These are phyloP conservation scores for Malania oleifera DNA, from an alignment of 164 flowering plant genomes.

Conservation along the genomic window DNA sequence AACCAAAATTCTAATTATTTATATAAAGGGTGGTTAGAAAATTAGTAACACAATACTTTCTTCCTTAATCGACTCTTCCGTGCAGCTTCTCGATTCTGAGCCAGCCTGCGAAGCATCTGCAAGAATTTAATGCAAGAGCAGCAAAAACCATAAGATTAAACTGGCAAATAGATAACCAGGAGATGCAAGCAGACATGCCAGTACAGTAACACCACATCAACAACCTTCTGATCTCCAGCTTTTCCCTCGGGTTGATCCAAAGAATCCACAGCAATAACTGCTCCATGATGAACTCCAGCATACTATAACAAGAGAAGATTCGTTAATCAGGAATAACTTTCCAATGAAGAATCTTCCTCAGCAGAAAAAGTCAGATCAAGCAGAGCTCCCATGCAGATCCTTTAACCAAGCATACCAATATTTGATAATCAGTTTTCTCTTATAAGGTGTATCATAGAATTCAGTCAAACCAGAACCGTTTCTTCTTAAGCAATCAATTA, in stretches of 20 bases:
- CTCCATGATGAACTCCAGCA: slow-evolving; percentile 40
- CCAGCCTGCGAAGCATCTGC: slow-evolving; percentile 78
- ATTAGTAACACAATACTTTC: slow-evolving; percentile 39
- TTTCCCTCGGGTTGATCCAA: slow-evolving; percentile 46
- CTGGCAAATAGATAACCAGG: neutral
- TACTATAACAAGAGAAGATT: too few species aligned
- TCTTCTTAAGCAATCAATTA: too few species aligned
- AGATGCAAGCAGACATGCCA: neutral
- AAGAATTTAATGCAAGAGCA: slow-evolving; percentile 7
- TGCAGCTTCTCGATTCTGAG: slow-evolving; percentile 90
- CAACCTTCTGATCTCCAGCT: slow-evolving; percentile 72
- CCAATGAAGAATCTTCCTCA: neutral
- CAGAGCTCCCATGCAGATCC: neutral
- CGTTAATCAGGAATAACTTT: too few species aligned
- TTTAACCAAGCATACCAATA: too few species aligned
- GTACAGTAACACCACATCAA: neutral
- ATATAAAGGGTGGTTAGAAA: neutral
- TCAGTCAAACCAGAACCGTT: too few species aligned
- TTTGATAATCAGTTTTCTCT: too few species aligned
- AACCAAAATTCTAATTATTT: too few species aligned
- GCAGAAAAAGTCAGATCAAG: neutral
- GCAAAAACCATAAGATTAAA: slow-evolving; percentile 2
- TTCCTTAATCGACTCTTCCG: slow-evolving; percentile 75
- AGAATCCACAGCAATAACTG: slow-evolving; percentile 42
- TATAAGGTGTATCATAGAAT: too few species aligned